Conservation (phyloP, 2,329 filamentous ascomycete genomes). For the Parastagonospora nodorum region DNA sequence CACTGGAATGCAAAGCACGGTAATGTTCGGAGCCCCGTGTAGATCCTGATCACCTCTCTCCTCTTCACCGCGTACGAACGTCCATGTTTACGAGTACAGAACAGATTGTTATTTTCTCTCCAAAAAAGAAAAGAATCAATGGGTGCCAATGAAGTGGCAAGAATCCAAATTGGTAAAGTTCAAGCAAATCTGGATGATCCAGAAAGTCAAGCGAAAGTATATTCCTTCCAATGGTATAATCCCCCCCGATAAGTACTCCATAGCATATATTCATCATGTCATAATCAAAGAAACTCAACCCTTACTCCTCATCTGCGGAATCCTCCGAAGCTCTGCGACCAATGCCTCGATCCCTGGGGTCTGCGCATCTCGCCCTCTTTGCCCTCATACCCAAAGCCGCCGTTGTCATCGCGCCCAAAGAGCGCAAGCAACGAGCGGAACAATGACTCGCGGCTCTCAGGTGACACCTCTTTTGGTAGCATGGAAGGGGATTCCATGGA, state of each 20-base stretch:
- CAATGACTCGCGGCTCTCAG: conserved; percentile 13
- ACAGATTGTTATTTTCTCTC: no score
- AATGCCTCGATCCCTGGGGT: conserved; percentile 39
- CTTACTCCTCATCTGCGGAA: no score
- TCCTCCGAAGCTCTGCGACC: conserved; percentile 24
- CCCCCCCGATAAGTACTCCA: neutral
- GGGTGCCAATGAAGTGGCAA: no score
- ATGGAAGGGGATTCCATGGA: conserved; percentile 40
- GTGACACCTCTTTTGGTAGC: conserved; percentile 30
- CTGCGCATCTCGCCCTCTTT: conserved; percentile 41
- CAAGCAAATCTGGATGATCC: neutral
- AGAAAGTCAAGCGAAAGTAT: neutral
- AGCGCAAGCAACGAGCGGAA: conserved; percentile 29
- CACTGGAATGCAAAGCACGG: no score
- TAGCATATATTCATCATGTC: neutral
- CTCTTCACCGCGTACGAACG: no score
- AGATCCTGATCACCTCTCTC: no score
- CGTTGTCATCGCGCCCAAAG: conserved; percentile 24
- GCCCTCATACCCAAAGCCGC: conserved; percentile 40
- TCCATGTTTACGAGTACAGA: no score
- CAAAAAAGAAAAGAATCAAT: no score
- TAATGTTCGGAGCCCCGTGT: no score
- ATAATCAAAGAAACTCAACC: neutral
- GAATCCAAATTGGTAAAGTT: no score
- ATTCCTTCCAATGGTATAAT: no score